These are phyloP conservation scores for Colletotrichum chlorophyti DNA, from an alignment of 2,329 filamentous ascomycete genomes.

Conservation along the genomic window DNA sequence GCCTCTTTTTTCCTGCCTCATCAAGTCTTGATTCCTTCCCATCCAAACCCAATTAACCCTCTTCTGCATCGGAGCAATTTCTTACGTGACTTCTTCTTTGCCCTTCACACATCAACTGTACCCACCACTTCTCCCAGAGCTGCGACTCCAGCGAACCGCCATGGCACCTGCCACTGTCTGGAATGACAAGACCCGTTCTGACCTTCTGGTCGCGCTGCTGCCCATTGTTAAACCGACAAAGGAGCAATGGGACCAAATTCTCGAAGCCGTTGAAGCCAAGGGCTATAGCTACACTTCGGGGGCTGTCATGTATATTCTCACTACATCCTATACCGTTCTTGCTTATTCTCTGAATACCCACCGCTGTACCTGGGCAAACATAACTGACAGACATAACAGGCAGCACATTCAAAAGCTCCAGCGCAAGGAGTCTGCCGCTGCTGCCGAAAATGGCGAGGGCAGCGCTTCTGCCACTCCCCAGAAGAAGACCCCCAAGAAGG, in stretches of 20 bases:
- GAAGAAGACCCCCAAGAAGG: conserved; percentile 27
- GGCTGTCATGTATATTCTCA: conserved; percentile 47
- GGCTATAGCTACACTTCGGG: conserved; percentile 47
- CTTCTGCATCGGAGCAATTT: not conserved
- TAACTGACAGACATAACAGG: conserved; percentile 36
- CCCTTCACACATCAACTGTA: not conserved
- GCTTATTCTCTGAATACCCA: conserved; percentile 5
- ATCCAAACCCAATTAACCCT: too few species aligned
- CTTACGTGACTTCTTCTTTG: not conserved
- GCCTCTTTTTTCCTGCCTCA: not conserved
- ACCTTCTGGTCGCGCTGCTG: conserved; percentile 45
- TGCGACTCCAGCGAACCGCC: too few species aligned
- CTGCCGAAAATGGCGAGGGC: conserved; percentile 25
- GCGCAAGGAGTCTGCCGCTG: conserved; percentile 38
- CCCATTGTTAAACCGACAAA: conserved; percentile 43
- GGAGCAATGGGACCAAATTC: conserved; percentile 40
- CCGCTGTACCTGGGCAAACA: not conserved
- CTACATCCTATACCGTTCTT: conserved; percentile 5
- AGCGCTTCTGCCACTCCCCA: conserved; percentile 26
- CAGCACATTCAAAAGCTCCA: conserved; percentile 56
- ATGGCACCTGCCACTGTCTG: conserved; percentile 31
- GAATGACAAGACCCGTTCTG: conserved; percentile 46
- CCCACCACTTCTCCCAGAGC: too few species aligned
- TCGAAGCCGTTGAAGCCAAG: conserved; percentile 37
- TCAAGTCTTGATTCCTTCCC: too few species aligned